Base-by-base conservation (phyloP, 1,139 yeast species). In the Wickerhamomyces sp. region DNA sequence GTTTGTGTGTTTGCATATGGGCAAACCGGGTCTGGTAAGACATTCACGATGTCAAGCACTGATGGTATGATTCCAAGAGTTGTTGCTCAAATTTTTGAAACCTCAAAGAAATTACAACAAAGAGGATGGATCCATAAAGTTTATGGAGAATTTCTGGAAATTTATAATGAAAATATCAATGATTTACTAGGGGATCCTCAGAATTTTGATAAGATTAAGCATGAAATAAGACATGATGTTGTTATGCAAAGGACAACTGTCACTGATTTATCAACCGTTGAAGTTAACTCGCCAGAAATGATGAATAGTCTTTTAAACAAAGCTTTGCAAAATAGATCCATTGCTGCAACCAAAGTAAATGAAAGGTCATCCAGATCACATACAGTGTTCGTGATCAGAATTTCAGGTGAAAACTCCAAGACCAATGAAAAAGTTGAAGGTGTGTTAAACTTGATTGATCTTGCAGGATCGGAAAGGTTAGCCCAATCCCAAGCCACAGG, bases 1-100 rank as follows among this genome's bases (percentile, higher is more conserved):
- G 96, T 88, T 4, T 89, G 97, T 59, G 89, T 92, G 2, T 89
- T 92, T 66, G 96, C 98, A 0, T 92, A 92, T 61, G 98, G 98
- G 0, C 98, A 92, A 63, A 92, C 98, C 0, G 97, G 98, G 0
- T 89, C 97, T 0, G 98, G 98, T 4, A 92, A 92, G 58, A 90
- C 97, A 0, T 82, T 66, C 58, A 92, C 98, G 0, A 92, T 92
- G 98, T 76, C 94, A 1, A 73, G 72, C 33, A 52, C 62, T 3
- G 82, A 80, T 54, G 98, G 98, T 18, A 79, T 92, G 71, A 87
- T 90, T 27, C 90, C 96, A 1, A 67, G 78, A 18, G 85, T 97
- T 0, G 72, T 90, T 5, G 61, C 67, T 7, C 87, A 84, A 54
- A 83, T 92, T 5, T 90, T 88, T 55, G 64, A 72, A 21, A 76